Evolutionary conservation across 2,329 filamentous ascomycete species (phyloP), one percentile per base, ranked within the genome.

Genomic region (Exophiala spinifera): DNA sequence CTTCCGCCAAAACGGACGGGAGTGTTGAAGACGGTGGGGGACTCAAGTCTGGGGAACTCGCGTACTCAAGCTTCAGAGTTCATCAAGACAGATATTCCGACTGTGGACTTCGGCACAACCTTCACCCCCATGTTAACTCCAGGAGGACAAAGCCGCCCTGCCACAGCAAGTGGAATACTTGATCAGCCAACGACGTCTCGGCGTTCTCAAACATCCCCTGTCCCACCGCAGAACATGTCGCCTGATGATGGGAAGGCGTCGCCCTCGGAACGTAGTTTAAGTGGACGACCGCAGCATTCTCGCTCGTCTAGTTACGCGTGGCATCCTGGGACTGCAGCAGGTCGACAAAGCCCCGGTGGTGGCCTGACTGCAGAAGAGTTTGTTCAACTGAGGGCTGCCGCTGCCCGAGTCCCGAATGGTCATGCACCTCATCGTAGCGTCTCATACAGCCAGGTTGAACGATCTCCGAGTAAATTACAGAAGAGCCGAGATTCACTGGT

Each of bases 51-150:
- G 50, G 74, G 76, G 14, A 77, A 79, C 65, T 70, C 70, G 56
- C 74, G 67, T 55, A 77, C 76, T 61, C 63, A 67, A 45, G 63
- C 70, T 43, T 67, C 70, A 39, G 66, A 72, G 34, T 60, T 67
- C 15, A 43, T 60, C 19, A 65, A 65, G 28, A 61, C 67, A 34
- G 73, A 74, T 13, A 84, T 95, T 56, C 89, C 89, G 1, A 74
- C 79, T 3, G 82, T 96, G 59, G 86, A 96, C 69, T 96, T 96
- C 71, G 92, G 92, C 0, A 89, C 86, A 4, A 96, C 91, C 0
- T 74, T 89, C 63, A 86, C 87, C 56, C 86, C 90, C 53, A 75
- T 74, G 57, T 79, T 81, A 23, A 74, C 74, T 40, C 63, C 63
- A 33, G 61, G 59, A 33, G 61, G 59, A 31, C 75, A 72, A 15